These are phyloP conservation scores for Cercospora canescens DNA, from an alignment of 2,329 filamentous ascomycete genomes.

Conservation along the genomic window DNA sequence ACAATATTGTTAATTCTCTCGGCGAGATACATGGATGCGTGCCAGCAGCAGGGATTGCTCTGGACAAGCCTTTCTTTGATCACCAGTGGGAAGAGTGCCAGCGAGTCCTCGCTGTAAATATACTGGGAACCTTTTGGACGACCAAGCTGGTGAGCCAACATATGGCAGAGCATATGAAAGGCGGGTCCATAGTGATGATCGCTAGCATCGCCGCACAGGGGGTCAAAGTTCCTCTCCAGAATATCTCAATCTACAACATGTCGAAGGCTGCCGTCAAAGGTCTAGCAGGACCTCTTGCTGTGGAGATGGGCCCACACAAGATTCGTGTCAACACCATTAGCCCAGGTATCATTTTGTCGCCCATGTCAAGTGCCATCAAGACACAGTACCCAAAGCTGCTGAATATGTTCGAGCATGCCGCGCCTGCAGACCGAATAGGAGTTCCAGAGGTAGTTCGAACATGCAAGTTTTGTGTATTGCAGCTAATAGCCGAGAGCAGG, in stretches of 20 bases:
- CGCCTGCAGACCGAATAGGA: conserved; percentile 16
- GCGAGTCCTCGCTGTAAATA: conserved; percentile 37
- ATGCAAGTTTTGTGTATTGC: too few relatives aligned
- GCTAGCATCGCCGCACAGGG: conserved; percentile 31
- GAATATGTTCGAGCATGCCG: conserved; percentile 19
- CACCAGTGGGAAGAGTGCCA: conserved; percentile 25
- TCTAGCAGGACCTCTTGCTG: conserved; percentile 28
- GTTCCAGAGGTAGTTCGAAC: conserved; percentile 34
- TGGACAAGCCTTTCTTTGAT: conserved; percentile 32
- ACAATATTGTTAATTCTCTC: conserved; percentile 1
- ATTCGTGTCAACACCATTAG: conserved; percentile 37
- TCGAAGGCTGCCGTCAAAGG: conserved; percentile 30
- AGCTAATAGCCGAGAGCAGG: conserved; percentile 33
- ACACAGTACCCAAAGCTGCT: conserved; percentile 22
- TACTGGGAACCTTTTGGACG: conserved; percentile 35
- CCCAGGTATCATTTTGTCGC: conserved; percentile 34
- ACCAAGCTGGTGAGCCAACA: conserved; percentile 36
- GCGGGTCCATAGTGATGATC: conserved; percentile 33
- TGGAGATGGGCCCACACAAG: conserved; percentile 24
- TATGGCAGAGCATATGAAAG: conserved; percentile 27
- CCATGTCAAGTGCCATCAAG: conserved; percentile 21
- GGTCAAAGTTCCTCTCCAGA: conserved; percentile 27
- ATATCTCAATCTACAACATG: conserved; percentile 30
- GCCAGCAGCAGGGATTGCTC: conserved; percentile 33
- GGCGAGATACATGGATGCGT: conserved; percentile 21